Evolutionary conservation across 805 yeast species (phyloP), one percentile per base, ranked within the genome.

Genomic region (Starmerella stigmatis): DNA sequence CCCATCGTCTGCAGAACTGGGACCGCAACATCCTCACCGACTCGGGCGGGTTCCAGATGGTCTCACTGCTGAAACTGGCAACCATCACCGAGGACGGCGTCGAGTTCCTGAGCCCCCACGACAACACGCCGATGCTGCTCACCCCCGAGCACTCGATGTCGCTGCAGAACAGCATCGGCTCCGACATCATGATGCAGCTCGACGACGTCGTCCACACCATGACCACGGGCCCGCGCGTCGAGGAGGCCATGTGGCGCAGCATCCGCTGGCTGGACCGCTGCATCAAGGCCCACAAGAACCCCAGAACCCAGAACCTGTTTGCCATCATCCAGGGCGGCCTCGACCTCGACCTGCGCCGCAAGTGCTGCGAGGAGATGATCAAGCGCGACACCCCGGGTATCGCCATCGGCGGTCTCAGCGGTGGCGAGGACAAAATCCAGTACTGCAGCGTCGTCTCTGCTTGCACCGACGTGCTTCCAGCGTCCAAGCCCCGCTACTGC

Each of bases 131-230:
- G 12, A 68, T 68, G 72, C 60, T 68, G 19, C 53, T 68, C 34
- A 68, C 72, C 6, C 72, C 72, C 2, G 72, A 68, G 54, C 72
- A 68, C 47, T 68, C 72, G n/a, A 68, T 68, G 48, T 58, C 64
- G 27, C 57, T 68, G 32, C 72, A 68, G 47, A 68, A 68, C 49
- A 57, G 65, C 39, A 68, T 68, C 32, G 72, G 72, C 3, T 63
- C 70, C 13, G 72, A 68, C 44, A 68, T 68, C 46, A 69, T 68
- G 61, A 68, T 68, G 72, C 72, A 68, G 51, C 58, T 68, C 46
- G 72, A 68, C 54, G 72, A 68, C 44, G 72, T 68, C 5, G 71
- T 68, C 4, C 60, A 64, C 27, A 66, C 72, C 2, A 55, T 68
- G 44, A 69, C 72, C 12, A 62, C 67, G 3, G 72, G 72, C 10